A percentile compares a stretch with the other conserved stretches of the same genome.
These are phyloP conservation scores for Paecilomyces fulvus DNA, from an alignment of 2,329 filamentous ascomycete genomes.

Conservation along the genomic window DNA sequence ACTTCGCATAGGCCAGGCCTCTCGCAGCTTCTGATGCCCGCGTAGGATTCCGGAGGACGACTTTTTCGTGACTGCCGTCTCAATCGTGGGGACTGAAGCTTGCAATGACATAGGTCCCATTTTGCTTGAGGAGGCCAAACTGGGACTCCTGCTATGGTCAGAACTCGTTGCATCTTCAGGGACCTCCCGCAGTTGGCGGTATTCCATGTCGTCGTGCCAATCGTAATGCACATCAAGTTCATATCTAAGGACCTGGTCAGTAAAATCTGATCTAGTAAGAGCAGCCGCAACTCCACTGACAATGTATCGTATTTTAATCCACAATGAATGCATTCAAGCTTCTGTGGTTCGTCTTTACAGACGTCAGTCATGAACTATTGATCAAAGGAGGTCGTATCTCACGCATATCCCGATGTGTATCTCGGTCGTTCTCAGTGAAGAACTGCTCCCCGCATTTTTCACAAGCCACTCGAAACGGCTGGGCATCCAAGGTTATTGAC, in stretches of 20 bases:
- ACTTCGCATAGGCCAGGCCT: conserved; percentile 21
- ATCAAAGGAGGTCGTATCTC: neutral
- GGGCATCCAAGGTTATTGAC: conserved; percentile 16
- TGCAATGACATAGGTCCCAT: conserved; percentile 4
- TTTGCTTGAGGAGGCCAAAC: neutral
- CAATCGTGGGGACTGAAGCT: conserved; percentile 7
- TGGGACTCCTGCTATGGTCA: conserved; percentile 5
- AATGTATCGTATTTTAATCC: conserved; percentile 6
- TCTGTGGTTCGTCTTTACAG: conserved; percentile 2
- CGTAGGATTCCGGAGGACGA: neutral
- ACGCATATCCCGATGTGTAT: conserved; percentile 8
- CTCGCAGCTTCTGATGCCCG: conserved; percentile 14
- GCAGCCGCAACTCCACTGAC: conserved; percentile 1
- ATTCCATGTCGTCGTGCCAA: conserved; percentile 10
- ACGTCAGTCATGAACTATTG: conserved; percentile 7
- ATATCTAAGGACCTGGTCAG: conserved; percentile 3
- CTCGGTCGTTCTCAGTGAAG: conserved; percentile 11
- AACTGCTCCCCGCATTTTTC: conserved; percentile 17
- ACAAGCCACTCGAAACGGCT: conserved; percentile 19
- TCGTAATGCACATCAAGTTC: conserved; percentile 8
- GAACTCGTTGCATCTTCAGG: neutral
- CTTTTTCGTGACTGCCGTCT: conserved; percentile 12
- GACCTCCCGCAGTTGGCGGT: conserved; percentile 5
- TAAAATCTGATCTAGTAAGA: neutral
- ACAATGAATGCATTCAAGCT: conserved; percentile 7